phyloP scores from a whole-genome alignment of 2,329 filamentous ascomycete genomes.

The Fusarium avenaceum region DNA sequence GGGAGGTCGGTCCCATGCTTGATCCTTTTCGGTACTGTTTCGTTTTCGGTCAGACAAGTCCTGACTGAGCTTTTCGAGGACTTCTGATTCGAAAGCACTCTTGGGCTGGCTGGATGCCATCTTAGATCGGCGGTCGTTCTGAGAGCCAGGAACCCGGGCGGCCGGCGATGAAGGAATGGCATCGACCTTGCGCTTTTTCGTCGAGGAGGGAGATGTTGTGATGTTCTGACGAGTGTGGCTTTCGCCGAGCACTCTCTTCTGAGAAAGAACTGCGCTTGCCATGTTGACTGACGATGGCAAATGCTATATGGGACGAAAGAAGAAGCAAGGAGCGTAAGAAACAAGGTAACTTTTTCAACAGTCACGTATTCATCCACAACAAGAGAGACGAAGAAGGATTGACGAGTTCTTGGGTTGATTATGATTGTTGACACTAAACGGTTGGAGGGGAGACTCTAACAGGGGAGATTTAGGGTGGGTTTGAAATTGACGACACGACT shows the following conservation, averaged over 20 bases:
- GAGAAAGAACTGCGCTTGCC: conserved; percentile 68
- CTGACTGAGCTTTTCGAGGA: conserved; percentile 95
- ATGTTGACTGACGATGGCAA: conserved; percentile 53
- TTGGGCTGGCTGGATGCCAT: conserved; percentile 82
- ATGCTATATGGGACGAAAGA: conserved; percentile 19
- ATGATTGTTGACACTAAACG: conserved; percentile 40
- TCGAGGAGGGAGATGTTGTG: conserved; percentile 66
- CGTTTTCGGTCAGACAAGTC: conserved; percentile 89
- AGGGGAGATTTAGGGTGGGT: conserved; percentile 35
- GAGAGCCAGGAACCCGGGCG: conserved; percentile 72
- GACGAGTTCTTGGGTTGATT: conserved; percentile 16
- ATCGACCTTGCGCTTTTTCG: conserved; percentile 90
- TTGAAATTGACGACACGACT: conserved; percentile 47
- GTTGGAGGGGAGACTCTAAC: conserved; percentile 28
- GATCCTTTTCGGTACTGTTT: conserved; percentile 91
- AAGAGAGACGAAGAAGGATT: conserved; percentile 12
- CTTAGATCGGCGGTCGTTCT: conserved; percentile 72
- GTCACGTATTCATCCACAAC: conserved; percentile 33
- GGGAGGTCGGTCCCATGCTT: conserved; percentile 82
- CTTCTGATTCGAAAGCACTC: conserved; percentile 92
- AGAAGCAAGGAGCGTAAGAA: conserved; percentile 7
- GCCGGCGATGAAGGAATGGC: conserved; percentile 67
- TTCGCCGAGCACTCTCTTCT: conserved; percentile 81
- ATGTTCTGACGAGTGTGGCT: conserved; percentile 75
- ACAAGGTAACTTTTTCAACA: neutral